Base-by-base conservation (phyloP, 1,139 yeast genomes). In the Zygoascus sp. region DNA sequence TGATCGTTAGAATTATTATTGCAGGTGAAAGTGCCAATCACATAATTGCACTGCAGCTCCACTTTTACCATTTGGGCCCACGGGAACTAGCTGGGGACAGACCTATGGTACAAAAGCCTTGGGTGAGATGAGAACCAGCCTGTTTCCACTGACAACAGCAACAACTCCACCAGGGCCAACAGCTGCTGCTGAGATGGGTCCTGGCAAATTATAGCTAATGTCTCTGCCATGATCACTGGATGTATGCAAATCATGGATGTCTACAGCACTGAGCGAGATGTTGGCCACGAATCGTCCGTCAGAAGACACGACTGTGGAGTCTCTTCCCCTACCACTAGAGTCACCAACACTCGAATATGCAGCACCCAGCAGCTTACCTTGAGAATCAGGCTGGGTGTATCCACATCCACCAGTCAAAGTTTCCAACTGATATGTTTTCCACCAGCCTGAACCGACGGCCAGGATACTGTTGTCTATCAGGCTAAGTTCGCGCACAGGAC, bases 371-470 rank as follows among this genome's bases (percentile, higher is more conserved):
- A 52, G 19, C 16, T 46, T 28, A 10, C 56, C 57, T 25, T 56
- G 53, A 23, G 52, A 53, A 2, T 46, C 40, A 3, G 63, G 56
- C 11, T 49, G 48, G 2, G 63, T 60, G 41, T 54, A 57, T 9
- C 64, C 64, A 44, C 60, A 54, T 9, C 63, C 63, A 8, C 62
- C 63, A n/a, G 48, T 28, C 23, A 58, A 45, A 9, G 55, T 45
- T 15, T 47, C 50, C n/a, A 57, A 39, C 40, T 56, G 52, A 44
- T 61, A 67, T 22, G 57, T 53, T 46, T 66, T 66, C 62, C 64
- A 59, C 68, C 67, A 65, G 3, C 69, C 70, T 20, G 60, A 57
- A 1, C 70, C 70, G 32, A 65, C 50, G 2, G 65, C 67, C 2
- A 63, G 50, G 2, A 67, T 39, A 20, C 57, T 58, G n/a, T 59